phyloP scores from a whole-genome alignment of 148 eudicot species.

The Fallopia convolvulus region DNA sequence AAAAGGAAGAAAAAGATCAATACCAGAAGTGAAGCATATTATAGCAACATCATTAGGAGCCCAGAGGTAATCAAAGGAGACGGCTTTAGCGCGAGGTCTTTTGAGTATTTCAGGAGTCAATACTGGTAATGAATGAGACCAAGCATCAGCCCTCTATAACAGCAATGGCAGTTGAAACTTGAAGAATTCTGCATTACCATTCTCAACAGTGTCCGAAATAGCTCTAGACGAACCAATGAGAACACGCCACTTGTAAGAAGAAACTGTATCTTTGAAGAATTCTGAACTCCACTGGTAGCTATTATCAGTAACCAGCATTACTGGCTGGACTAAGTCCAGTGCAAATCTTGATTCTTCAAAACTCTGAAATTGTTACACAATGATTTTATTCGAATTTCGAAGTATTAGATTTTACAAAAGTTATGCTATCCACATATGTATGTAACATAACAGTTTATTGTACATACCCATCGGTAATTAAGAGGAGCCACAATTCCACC shows the following conservation, averaged over 20 bases:
- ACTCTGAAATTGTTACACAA: slow-evolving; percentile 34
- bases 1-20: background rate
- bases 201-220: slow-evolving; percentile 12
- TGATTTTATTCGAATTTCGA: background rate
- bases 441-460: too few species aligned
- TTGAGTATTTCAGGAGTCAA: slow-evolving; percentile 32
- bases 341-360: slow-evolving; percentile 64
- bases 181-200: slow-evolving; percentile 19
- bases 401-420: too few species aligned
- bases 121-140: slow-evolving; percentile 17
- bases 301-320: slow-evolving; percentile 55
- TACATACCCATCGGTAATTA: slow-evolving; percentile 68
- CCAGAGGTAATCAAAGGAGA: slow-evolving; percentile 35
- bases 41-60: slow-evolving; percentile 59
- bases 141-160: background rate
- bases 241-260: slow-evolving; percentile 50
- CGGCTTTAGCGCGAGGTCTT: slow-evolving; percentile 19
- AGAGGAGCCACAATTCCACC: slow-evolving; percentile 91
- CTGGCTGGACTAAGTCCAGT: slow-evolving; percentile 55
- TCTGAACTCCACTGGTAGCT: slow-evolving; percentile 50
- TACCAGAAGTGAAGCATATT: slow-evolving; percentile 96
- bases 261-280: slow-evolving; percentile 22
- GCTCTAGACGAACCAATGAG: slow-evolving; percentile 30
- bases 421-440: too few species aligned
- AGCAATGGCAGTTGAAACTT: background rate